Conservation (phyloP, 306 rosid species). For the Quercus robur region DNA sequence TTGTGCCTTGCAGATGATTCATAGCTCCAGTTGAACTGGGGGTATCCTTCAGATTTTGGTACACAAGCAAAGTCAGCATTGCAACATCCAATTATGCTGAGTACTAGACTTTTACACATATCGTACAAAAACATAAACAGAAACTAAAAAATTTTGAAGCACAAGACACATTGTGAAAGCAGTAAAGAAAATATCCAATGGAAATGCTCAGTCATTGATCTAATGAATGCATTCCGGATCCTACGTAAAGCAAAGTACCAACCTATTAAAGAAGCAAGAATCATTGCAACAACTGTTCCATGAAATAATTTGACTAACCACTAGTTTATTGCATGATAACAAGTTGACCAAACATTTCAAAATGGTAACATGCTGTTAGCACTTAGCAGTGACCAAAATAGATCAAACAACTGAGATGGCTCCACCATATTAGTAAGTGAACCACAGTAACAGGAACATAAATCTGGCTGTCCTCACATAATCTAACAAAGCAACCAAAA, state of each 20-base stretch:
- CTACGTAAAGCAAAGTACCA: not conserved
- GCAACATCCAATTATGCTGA: not conserved
- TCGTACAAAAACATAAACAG: not conserved
- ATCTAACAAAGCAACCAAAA: not conserved
- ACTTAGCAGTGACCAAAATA: not conserved
- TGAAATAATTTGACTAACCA: not conserved
- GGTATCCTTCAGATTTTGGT: constrained; percentile 54
- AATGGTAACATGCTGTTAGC: not conserved
- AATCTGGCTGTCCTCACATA: not conserved
- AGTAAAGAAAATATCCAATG: not conserved
- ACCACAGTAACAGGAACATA: not conserved
- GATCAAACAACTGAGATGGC: not conserved
- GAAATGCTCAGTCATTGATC: not conserved
- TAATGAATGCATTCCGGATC: not conserved
- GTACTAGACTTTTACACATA: not conserved
- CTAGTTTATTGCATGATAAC: not conserved
- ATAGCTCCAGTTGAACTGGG: constrained; percentile 65
- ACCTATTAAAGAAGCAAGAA: not conserved
- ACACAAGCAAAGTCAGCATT: not conserved
- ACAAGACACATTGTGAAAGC: not conserved
- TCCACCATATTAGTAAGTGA: no score
- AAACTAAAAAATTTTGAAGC: not conserved
- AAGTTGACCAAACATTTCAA: not conserved
- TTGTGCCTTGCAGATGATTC: constrained; percentile 74
- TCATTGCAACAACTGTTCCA: not conserved